Conservation (phyloP, 2,329 filamentous ascomycete species). For the Metarhizium brunneum region DNA sequence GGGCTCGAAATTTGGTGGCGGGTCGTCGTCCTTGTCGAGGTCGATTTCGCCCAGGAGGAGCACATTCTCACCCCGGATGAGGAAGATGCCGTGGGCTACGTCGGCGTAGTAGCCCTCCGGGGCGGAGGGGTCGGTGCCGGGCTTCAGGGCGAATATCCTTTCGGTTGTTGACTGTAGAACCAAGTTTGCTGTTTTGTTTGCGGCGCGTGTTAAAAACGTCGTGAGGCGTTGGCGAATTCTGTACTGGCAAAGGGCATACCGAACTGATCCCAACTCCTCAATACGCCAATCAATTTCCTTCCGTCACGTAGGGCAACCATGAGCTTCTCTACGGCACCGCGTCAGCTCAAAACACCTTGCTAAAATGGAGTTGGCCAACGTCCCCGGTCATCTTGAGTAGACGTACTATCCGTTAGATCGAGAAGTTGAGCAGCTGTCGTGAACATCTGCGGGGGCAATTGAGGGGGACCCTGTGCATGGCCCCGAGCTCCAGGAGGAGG, state of each 20-base stretch:
- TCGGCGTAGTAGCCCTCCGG: conserved; percentile 63
- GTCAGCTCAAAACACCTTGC: conserved; percentile 12
- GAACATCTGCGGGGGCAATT: conserved; percentile 92
- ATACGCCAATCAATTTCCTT: conserved; percentile 82
- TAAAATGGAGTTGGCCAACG: neutral
- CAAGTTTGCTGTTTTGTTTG: conserved; percentile 61
- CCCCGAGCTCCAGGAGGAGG: conserved; percentile 21
- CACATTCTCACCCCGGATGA: conserved; percentile 96
- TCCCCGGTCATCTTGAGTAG: neutral
- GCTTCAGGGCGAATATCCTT: conserved; percentile 62
- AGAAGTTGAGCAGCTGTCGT: conserved; percentile 92
- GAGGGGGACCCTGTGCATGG: conserved; percentile 39
- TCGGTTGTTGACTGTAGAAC: conserved; percentile 90
- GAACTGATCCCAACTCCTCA: conserved; percentile 97
- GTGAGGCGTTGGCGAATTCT: neutral
- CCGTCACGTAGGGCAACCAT: conserved; percentile 87
- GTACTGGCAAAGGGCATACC: conserved; percentile 39
- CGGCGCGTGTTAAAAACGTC: neutral
- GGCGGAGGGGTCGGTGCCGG: conserved; percentile 24
- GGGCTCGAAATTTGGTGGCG: conserved; percentile 60
- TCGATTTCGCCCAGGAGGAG: conserved; percentile 92
- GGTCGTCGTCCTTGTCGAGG: conserved; percentile 87
- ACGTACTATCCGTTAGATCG: conserved; percentile 92
- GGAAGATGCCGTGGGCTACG: conserved; percentile 74
- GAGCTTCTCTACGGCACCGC: conserved; percentile 66